phyloP scores from a whole-genome alignment of 345 rosid genomes.

The Boechera stricta region DNA sequence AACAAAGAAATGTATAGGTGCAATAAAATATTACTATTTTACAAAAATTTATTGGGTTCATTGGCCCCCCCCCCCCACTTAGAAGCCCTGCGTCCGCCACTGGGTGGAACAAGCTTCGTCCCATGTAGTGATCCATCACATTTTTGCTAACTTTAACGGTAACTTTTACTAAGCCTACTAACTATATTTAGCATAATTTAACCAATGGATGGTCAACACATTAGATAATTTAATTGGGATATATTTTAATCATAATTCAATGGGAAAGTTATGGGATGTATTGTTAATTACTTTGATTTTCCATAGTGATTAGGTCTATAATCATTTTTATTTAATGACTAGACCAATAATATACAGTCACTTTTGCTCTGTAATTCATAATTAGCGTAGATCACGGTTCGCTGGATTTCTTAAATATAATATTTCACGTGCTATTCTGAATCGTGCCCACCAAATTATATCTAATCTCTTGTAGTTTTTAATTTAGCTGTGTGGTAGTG shows the following conservation, averaged over 20 bases:
- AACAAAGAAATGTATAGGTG: no score
- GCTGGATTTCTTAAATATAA: slow-evolving; percentile 40
- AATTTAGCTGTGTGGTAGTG: slow-evolving; percentile 7
- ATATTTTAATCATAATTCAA: slow-evolving; percentile 3
- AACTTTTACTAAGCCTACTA: no score
- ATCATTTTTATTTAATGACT: slow-evolving; percentile 4
- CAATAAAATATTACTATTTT: no score
- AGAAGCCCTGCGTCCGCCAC: no score
- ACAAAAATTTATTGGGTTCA: no score
- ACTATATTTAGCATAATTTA: not conserved
- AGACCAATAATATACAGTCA: slow-evolving; percentile 18
- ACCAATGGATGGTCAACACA: not conserved
- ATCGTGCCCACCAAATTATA: slow-evolving; percentile 44
- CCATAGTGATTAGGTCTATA: slow-evolving; percentile 32
- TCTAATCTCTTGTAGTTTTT: slow-evolving; percentile 10
- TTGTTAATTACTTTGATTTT: not conserved
- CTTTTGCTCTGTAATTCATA: slow-evolving; percentile 39
- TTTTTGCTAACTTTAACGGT: not conserved
- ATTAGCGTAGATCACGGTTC: slow-evolving; percentile 44
- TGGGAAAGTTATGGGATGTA: not conserved
- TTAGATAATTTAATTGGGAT: not conserved
- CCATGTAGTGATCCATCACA: not conserved
- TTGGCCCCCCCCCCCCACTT: no score
- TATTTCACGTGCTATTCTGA: slow-evolving; percentile 43
- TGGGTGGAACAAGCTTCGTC: not conserved